These are phyloP conservation scores for Plasmodium gaboni DNA, from an alignment of 169 alveolate genomes.

Conservation along the genomic window DNA sequence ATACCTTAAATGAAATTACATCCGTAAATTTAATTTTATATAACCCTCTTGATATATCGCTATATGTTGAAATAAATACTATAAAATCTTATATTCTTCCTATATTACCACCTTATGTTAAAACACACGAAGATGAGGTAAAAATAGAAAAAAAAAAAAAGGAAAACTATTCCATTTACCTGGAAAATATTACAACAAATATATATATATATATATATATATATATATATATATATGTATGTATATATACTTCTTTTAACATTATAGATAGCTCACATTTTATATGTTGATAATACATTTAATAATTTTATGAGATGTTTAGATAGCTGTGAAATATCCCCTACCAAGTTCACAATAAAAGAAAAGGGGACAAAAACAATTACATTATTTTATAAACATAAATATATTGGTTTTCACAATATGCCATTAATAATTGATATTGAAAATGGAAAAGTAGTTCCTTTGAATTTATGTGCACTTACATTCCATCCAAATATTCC, in stretches of 20 bases:
- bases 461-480: constrained; percentile 37
- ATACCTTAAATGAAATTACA: constrained; percentile 42
- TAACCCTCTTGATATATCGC: constrained; percentile 54
- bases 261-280: constrained; percentile 41
- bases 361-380: constrained; percentile 41
- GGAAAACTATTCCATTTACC: neutral
- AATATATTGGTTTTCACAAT: constrained; percentile 69
- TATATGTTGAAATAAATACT: constrained; percentile 63
- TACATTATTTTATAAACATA: constrained; percentile 60
- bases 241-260: neutral
- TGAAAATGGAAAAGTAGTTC: constrained; percentile 73
- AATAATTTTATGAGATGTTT: constrained; percentile 68
- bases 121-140: constrained; percentile 61
- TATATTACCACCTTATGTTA: constrained; percentile 70
- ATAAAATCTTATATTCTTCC: constrained; percentile 62
- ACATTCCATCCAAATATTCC: constrained; percentile 63
- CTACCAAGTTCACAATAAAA: constrained; percentile 43
- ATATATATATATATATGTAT: neutral
- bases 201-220: constrained; percentile 9
- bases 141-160: neutral
- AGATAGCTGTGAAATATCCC: constrained; percentile 57
- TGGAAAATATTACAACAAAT: neutral
- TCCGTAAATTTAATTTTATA: constrained; percentile 47
- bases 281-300: constrained; percentile 69
- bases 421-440: constrained; percentile 75